Percentiles rank a stretch among this genome's conserved stretches.
These are phyloP conservation scores for Echria macrotheca DNA, from an alignment of 495 filamentous ascomycete species.

Conservation along the genomic window DNA sequence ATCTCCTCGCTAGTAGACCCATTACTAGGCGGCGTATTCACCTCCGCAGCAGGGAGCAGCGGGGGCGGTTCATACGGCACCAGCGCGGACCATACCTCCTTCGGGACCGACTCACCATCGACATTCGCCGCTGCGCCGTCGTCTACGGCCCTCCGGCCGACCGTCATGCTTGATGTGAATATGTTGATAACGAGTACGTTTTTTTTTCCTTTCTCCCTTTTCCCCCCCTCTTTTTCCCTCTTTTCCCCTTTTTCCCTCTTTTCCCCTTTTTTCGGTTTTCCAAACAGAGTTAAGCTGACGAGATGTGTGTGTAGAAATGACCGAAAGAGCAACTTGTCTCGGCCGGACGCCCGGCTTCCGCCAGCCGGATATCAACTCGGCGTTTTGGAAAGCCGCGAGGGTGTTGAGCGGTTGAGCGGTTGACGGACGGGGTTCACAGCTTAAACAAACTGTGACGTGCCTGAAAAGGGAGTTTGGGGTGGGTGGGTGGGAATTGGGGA, in stretches of 20 bases:
- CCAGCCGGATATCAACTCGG: constrained; percentile 51
- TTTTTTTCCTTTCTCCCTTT: no score
- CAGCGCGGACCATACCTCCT: no score
- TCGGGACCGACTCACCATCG: no score
- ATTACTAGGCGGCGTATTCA: constrained; percentile 4
- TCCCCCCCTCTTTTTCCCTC: background rate
- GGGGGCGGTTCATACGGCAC: no score
- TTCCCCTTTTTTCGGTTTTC: background rate
- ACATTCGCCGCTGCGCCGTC: no score
- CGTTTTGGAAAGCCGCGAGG: constrained; percentile 39
- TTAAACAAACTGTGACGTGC: no score
- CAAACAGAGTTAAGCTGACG: constrained; percentile 7
- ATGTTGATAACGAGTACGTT: constrained; percentile 23
- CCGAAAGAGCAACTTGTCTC: constrained; percentile 46
- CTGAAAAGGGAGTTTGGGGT: no score
- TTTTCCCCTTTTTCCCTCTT: background rate
- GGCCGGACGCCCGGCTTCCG: constrained; percentile 58
- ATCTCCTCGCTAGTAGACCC: constrained; percentile 10
- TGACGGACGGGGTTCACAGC: background rate
- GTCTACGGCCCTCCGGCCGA: no score
- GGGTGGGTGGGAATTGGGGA: no score
- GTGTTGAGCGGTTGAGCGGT: background rate
- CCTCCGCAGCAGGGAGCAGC: no score
- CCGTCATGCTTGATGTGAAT: constrained; percentile 25
- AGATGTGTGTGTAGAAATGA: constrained; percentile 19